Conservation (phyloP, 345 rosid species). For the Viola odorata region DNA sequence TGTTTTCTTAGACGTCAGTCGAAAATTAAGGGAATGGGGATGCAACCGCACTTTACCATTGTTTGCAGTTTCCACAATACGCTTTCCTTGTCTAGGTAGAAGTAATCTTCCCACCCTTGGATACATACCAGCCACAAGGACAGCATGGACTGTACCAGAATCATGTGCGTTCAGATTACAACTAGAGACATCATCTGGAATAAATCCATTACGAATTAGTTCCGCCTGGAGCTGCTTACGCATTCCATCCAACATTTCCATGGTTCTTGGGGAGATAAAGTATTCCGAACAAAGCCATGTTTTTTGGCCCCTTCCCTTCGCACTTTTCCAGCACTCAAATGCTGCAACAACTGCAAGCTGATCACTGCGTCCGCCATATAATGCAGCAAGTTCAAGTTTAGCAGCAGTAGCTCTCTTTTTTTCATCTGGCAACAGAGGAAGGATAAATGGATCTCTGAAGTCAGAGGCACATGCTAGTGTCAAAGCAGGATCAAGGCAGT, state of each 20-base stretch:
- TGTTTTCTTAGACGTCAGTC: constrained; percentile 33
- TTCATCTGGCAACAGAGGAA: constrained; percentile 68
- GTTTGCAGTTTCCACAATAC: constrained; percentile 59
- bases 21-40: constrained; percentile 57
- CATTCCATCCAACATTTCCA: constrained; percentile 79
- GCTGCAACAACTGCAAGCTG: constrained; percentile 90
- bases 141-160: constrained; percentile 76
- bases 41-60: constrained; percentile 72
- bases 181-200: constrained; percentile 49
- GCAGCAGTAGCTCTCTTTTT: constrained; percentile 72
- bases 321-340: constrained; percentile 81
- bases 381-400: constrained; percentile 69
- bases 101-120: constrained; percentile 74
- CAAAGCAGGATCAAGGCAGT: constrained; percentile 94
- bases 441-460: constrained; percentile 75
- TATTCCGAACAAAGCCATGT: constrained; percentile 64
- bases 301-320: constrained; percentile 59
- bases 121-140: constrained; percentile 82
- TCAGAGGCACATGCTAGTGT: constrained; percentile 94
- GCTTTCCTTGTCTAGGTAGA: constrained; percentile 43
- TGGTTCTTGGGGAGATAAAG: constrained; percentile 62
- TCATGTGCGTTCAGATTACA: constrained; percentile 60
- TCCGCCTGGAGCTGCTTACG: constrained; percentile 75
- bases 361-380: constrained; percentile 84
- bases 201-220: constrained; percentile 54